A percentile compares a stretch with the other conserved stretches of the same genome.
phyloP scores from a whole-genome alignment of 2,329 filamentous ascomycete species.

The Fusarium neocosmosporiellum region DNA sequence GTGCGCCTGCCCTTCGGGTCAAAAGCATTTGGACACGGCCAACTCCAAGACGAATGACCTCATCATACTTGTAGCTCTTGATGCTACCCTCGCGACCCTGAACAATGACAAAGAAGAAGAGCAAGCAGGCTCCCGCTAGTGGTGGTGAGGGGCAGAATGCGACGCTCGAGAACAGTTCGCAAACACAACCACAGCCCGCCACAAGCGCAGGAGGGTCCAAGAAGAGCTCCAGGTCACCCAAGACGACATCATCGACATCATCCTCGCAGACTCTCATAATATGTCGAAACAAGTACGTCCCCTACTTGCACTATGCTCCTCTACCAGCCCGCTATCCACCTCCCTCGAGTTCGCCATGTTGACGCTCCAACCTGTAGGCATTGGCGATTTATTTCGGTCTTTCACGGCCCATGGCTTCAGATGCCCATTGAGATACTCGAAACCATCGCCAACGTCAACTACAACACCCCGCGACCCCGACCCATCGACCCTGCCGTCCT shows the following conservation, averaged over 20 bases:
- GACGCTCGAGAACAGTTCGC: conserved; percentile 14
- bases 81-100: conserved; percentile 4
- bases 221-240: conserved; percentile 23
- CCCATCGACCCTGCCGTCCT: conserved; percentile 84
- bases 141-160: conserved; percentile 27
- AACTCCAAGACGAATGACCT: neutral
- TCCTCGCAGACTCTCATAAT: conserved; percentile 39
- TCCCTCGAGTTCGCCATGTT: conserved; percentile 3
- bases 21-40: neutral
- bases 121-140: conserved; percentile 62
- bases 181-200: conserved; percentile 17
- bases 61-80: neutral
- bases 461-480: conserved; percentile 78
- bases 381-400: conserved; percentile 87
- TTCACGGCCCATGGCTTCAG: conserved; percentile 86
- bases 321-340: neutral
- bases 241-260: conserved; percentile 10
- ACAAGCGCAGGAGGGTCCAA: conserved; percentile 18
- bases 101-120: conserved; percentile 61
- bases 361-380: conserved; percentile 64
- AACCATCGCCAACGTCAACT: conserved; percentile 82
- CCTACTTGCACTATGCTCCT: conserved; percentile 2
- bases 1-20: conserved; percentile 8
- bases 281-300: conserved; percentile 75
- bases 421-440: conserved; percentile 83